These are phyloP conservation scores for Aspergillus japonicus DNA, from an alignment of 2,329 filamentous ascomycete species.

Conservation along the genomic window DNA sequence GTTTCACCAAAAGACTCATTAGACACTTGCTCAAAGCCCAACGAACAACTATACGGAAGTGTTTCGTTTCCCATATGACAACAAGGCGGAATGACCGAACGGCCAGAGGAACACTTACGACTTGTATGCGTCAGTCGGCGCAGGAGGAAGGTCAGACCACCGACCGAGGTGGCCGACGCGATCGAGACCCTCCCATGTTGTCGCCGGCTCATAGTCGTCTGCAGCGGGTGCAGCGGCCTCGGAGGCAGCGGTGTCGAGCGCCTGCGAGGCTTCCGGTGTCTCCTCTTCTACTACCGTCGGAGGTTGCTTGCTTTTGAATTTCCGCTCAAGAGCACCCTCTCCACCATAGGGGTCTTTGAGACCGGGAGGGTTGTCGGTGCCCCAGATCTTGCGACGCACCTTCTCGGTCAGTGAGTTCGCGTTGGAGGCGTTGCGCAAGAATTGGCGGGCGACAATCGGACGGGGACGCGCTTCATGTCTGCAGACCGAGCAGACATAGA, in stretches of 20 bases:
- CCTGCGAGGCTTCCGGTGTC: conserved; percentile 13
- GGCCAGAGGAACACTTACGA: conserved; percentile 37
- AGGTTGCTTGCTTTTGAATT: conserved; percentile 20
- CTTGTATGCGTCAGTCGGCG: conserved; percentile 39
- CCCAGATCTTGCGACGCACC: conserved; percentile 51
- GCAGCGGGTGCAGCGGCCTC: conserved; percentile 16
- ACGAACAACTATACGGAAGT: neutral
- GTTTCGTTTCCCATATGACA: conserved; percentile 1
- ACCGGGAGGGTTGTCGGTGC: conserved; percentile 51
- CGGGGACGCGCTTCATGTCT: conserved; percentile 37
- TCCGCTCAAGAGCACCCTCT: conserved; percentile 34
- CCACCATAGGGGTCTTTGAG: conserved; percentile 50
- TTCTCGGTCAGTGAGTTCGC: conserved; percentile 44
- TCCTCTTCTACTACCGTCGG: conserved; percentile 14
- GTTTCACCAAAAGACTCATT: neutral
- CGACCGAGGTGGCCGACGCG: conserved; percentile 52
- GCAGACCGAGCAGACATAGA: conserved; percentile 44
- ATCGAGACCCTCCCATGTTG: conserved; percentile 54
- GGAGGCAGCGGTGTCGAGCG: conserved; percentile 14
- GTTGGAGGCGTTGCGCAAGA: conserved; percentile 38
- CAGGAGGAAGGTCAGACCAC: conserved; percentile 40
- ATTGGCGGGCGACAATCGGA: conserved; percentile 32
- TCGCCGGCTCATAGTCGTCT: conserved; percentile 46
- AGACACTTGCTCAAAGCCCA: neutral
- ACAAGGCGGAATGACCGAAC: conserved; percentile 11